Conservation (phyloP, 83 land plant genomes). For the Thuja plicata region DNA sequence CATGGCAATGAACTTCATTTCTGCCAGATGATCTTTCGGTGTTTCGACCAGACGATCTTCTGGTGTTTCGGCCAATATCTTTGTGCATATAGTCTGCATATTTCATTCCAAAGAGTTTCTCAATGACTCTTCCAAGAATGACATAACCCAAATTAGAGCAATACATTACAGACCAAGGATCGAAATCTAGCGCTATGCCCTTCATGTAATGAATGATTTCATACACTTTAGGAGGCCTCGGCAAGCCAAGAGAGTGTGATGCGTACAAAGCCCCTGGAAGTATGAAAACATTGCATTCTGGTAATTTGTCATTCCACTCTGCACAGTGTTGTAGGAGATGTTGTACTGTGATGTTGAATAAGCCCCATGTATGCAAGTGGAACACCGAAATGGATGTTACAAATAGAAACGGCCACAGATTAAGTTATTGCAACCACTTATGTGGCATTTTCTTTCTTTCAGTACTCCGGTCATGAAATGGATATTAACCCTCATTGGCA, state of each 20-base stretch:
- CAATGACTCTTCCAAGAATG: background rate
- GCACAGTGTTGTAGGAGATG: no score
- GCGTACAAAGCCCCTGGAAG: background rate
- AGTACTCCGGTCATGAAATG: no score
- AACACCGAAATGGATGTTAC: no score
- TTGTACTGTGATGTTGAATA: background rate
- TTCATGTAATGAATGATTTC: constrained; percentile 8
- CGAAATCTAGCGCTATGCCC: background rate
- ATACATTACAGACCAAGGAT: background rate
- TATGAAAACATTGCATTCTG: background rate
- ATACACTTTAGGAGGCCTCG: background rate
- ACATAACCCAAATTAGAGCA: background rate
- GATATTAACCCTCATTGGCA: no score
- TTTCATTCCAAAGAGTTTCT: background rate
- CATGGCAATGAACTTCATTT: background rate
- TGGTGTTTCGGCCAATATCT: background rate
- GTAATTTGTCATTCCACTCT: background rate
- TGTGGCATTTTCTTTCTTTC: no score
- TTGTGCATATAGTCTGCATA: background rate
- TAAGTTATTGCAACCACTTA: no score
- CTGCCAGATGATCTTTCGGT: no score
- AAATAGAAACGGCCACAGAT: no score
- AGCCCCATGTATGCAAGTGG: no score
- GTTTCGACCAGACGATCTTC: background rate
- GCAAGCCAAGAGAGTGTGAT: background rate